Evolutionary conservation across 345 rosid species (phyloP).

Genomic region (Fremontodendron californicum): DNA sequence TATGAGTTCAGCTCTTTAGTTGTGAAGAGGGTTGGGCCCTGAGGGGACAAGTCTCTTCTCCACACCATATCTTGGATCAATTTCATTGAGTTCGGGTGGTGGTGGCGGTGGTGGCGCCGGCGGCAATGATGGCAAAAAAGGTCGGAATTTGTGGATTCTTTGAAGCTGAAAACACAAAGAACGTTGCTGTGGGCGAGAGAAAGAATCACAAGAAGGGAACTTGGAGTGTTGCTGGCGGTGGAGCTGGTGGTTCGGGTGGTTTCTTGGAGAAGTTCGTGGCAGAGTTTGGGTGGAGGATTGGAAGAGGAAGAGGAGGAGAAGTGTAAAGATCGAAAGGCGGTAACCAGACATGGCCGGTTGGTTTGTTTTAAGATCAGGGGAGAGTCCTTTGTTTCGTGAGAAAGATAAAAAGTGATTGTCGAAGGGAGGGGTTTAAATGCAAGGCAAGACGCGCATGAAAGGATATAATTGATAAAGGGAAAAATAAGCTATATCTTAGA

Average conservation of each 20-base stretch:
- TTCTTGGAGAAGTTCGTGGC: neutral
- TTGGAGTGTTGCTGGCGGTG: neutral
- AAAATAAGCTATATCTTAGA: too few relatives aligned
- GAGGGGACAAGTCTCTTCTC: slow-evolving; percentile 65
- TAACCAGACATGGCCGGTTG: neutral
- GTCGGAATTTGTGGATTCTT: slow-evolving; percentile 21
- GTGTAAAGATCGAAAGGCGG: neutral
- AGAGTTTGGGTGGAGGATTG: neutral
- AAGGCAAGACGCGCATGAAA: neutral
- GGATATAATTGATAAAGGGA: neutral
- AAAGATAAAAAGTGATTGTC: neutral
- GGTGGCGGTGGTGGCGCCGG: too few relatives aligned
- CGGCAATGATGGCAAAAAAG: neutral
- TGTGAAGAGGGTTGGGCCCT: slow-evolving; percentile 75
- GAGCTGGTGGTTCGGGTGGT: neutral
- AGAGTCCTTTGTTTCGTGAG: neutral
- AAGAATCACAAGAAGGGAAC: slow-evolving; percentile 31
- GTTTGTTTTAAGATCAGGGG: neutral
- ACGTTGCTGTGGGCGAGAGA: slow-evolving; percentile 18
- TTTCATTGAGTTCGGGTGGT: slow-evolving; percentile 18
- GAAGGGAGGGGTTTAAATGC: neutral
- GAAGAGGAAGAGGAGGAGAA: neutral
- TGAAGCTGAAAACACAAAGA: slow-evolving; percentile 36
- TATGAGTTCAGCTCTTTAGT: slow-evolving; percentile 18
- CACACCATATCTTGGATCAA: slow-evolving; percentile 57